These are phyloP conservation scores for Phytomonas francai DNA, from an alignment of 208 protist species.

Conservation along the genomic window DNA sequence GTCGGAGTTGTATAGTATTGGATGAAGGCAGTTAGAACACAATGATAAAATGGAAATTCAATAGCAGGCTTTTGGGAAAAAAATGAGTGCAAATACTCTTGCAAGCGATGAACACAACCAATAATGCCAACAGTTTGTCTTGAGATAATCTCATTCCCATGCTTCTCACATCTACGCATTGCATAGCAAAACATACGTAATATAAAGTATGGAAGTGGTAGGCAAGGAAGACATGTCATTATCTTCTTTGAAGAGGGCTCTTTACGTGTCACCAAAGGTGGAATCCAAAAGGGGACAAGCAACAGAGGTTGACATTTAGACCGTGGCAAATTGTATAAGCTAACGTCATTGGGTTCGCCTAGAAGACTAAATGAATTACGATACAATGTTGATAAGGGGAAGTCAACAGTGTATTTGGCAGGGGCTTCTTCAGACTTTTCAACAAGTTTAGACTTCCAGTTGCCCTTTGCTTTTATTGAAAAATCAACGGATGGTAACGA, in stretches of 20 bases:
- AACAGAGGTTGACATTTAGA: conserved; percentile 40
- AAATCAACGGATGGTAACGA: conserved; percentile 52
- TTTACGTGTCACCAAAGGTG: conserved; percentile 62
- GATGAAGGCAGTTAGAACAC: conserved; percentile 37
- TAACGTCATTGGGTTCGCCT: conserved; percentile 31
- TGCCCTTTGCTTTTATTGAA: conserved; percentile 25
- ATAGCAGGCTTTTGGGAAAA: conserved; percentile 11
- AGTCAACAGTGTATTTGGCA: conserved; percentile 25
- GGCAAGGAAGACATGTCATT: conserved; percentile 67
- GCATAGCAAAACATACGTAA: conserved; percentile 42
- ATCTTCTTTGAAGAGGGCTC: conserved; percentile 42
- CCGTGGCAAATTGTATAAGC: conserved; percentile 45
- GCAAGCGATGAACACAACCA: conserved; percentile 14
- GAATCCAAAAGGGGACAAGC: conserved; percentile 76
- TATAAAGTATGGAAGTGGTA: conserved; percentile 69
- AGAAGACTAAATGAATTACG: conserved; percentile 49
- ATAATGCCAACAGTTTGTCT: background rate
- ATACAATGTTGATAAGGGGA: conserved; percentile 55
- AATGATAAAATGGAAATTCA: conserved; percentile 44
- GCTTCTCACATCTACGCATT: background rate
- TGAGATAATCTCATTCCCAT: background rate
- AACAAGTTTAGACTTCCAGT: conserved; percentile 26
- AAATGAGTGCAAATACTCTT: conserved; percentile 12
- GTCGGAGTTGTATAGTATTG: conserved; percentile 39
- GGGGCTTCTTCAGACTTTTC: conserved; percentile 12